These are phyloP conservation scores for Cyclotella baltica DNA, from an alignment of 108 stramenopile genomes.

Conservation along the genomic window DNA sequence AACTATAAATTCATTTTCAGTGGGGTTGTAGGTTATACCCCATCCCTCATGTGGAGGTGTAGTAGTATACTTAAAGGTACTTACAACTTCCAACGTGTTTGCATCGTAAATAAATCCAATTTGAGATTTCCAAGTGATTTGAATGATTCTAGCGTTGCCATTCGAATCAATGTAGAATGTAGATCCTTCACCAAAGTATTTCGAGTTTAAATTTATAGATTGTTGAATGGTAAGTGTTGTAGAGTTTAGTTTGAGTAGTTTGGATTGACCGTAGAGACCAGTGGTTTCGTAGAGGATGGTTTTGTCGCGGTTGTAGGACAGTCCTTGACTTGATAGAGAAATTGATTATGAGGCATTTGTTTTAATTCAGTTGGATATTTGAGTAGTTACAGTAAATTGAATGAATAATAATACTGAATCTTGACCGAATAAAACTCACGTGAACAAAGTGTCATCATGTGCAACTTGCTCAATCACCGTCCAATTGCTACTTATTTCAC, in stretches of 20 bases:
- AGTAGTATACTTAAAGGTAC: constrained; percentile 52
- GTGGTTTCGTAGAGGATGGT: constrained; percentile 76
- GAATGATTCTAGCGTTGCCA: constrained; percentile 55
- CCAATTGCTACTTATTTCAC: not conserved
- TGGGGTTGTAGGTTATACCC: constrained; percentile 81
- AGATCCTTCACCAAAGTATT: constrained; percentile 85
- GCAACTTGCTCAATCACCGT: not conserved
- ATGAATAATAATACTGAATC: not conserved
- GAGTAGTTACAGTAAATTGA: not conserved
- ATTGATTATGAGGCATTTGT: not conserved
- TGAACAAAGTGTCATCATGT: constrained; percentile 72
- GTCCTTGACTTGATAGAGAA: constrained; percentile 65
- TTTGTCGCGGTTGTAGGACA: constrained; percentile 70
- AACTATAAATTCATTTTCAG: constrained; percentile 73
- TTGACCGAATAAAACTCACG: constrained; percentile 52
- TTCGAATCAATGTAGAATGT: constrained; percentile 56
- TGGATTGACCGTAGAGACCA: constrained; percentile 75
- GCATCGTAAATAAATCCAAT: constrained; percentile 81
- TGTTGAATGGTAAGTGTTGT: constrained; percentile 62
- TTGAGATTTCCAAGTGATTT: constrained; percentile 77
- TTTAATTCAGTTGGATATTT: not conserved
- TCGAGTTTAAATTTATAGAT: constrained; percentile 52
- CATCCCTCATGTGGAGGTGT: constrained; percentile 78
- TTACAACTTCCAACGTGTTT: constrained; percentile 52
- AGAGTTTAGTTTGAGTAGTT: constrained; percentile 70